Conservation (phyloP, 2,329 filamentous ascomycete genomes). For the Zasmidium angulare region DNA sequence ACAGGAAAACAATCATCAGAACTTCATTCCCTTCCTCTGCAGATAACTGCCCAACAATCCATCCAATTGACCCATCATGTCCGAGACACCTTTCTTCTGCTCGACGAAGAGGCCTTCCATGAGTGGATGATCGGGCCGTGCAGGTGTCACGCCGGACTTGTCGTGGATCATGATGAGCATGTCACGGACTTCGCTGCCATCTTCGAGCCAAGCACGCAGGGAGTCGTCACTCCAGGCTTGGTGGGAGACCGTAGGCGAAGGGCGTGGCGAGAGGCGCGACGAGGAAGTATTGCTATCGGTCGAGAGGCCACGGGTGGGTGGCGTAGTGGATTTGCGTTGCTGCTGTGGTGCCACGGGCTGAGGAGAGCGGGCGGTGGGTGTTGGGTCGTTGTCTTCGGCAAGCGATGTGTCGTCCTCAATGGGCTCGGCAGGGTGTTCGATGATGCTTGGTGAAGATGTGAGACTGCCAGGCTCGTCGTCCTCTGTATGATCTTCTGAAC, state of each 20-base stretch:
- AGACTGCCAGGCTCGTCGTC: conserved; percentile 26
- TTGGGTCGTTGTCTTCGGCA: conserved; percentile 31
- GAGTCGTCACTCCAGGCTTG: conserved; percentile 82
- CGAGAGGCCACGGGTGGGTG: conserved; percentile 19
- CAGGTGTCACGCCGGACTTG: conserved; percentile 77
- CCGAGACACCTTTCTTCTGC: conserved; percentile 79
- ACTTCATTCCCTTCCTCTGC: conserved; percentile 27
- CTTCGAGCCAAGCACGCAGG: conserved; percentile 78
- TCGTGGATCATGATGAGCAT: conserved; percentile 90
- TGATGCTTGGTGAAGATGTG: conserved; percentile 32
- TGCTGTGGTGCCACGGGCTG: conserved; percentile 11
- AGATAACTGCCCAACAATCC: conserved; percentile 31
- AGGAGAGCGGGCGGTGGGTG: conserved; percentile 32
- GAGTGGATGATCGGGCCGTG: conserved; percentile 80
- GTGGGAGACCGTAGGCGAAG: conserved; percentile 47
- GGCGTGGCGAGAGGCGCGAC: conserved; percentile 27
- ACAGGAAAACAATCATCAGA: conserved; percentile 1
- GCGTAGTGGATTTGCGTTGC: conserved; percentile 5
- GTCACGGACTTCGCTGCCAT: conserved; percentile 80
- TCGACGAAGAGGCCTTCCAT: conserved; percentile 79
- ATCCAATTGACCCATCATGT: conserved; percentile 88
- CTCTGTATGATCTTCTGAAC: conserved; percentile 23
- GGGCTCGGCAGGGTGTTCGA: conserved; percentile 29
- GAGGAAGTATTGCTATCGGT: conserved; percentile 21
- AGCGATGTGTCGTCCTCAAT: conserved; percentile 17